Conservation (phyloP, 352 stramenopile species). For the Plasmopara muralis region DNA sequence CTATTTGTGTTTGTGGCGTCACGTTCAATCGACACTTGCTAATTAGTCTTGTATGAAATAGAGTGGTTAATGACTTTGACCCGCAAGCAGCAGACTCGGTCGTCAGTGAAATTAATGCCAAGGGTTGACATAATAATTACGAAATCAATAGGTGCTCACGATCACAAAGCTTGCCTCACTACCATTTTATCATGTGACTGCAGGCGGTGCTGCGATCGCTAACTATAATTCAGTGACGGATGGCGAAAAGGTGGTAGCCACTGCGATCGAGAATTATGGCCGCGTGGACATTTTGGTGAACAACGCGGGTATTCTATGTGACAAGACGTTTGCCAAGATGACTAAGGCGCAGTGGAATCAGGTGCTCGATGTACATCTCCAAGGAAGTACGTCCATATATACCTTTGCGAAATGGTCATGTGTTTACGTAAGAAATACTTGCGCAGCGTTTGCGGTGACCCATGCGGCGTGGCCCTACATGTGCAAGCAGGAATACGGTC, state of each 20-base stretch:
- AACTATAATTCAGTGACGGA: slow-evolving; percentile 85
- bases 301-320: slow-evolving; percentile 93
- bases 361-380: slow-evolving; percentile 77
- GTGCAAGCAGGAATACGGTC: slow-evolving; percentile 85
- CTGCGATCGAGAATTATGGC: slow-evolving; percentile 59
- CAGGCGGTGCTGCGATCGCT: slow-evolving; percentile 58
- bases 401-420: neutral
- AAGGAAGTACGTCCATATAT: slow-evolving; percentile 46
- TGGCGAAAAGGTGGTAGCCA: slow-evolving; percentile 75
- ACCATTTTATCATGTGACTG: neutral
- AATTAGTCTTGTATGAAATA: slow-evolving; percentile 4
- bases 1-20: neutral
- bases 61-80: slow-evolving; percentile 75
- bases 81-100: slow-evolving; percentile 61
- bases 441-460: slow-evolving; percentile 64
- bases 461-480: slow-evolving; percentile 85
- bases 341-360: slow-evolving; percentile 83
- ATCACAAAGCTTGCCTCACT: neutral
- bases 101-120: slow-evolving; percentile 72
- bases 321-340: slow-evolving; percentile 89
- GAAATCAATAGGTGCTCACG: neutral
- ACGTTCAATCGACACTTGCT: slow-evolving; percentile 6
- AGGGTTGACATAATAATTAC: slow-evolving; percentile 18
- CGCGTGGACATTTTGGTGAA: slow-evolving; percentile 84
- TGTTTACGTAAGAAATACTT: slow-evolving; percentile 1